A percentile compares a stretch with the other conserved stretches of the same genome.
Evolutionary conservation across 2,329 filamentous ascomycete genomes (phyloP).

Genomic region (Pseudogymnoascus sp.): DNA sequence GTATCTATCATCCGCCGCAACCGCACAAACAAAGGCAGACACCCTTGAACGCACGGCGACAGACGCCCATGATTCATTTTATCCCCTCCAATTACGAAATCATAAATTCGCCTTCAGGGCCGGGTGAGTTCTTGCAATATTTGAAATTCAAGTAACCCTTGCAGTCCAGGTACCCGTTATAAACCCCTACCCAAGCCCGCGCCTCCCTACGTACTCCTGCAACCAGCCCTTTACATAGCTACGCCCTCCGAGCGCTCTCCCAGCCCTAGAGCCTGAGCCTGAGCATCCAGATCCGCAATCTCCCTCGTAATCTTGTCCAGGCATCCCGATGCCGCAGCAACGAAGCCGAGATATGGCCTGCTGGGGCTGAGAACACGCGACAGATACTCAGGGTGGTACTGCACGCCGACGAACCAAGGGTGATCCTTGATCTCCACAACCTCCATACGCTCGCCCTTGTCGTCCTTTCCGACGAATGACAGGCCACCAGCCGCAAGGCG

Average conservation of each 20-base stretch:
- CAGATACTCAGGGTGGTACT: constrained; percentile 85
- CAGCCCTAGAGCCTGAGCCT: background rate
- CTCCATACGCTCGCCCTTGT: constrained; percentile 73
- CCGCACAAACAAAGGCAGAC: background rate
- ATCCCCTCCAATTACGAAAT: constrained; percentile 1
- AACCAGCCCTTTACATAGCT: background rate
- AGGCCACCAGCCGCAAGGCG: constrained; percentile 62
- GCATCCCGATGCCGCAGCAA: constrained; percentile 56
- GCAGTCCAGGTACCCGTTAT: background rate
- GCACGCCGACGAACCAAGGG: constrained; percentile 77
- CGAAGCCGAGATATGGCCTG: constrained; percentile 74
- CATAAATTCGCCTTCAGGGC: background rate
- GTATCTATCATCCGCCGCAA: background rate
- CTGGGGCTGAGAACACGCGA: constrained; percentile 67
- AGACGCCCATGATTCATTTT: constrained; percentile 7
- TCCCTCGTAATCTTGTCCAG: constrained; percentile 24
- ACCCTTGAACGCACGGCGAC: background rate
- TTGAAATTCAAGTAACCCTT: background rate
- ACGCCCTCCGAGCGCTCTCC: constrained; percentile 4
- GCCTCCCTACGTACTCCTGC: background rate
- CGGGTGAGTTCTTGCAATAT: background rate
- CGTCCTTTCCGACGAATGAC: constrained; percentile 72
- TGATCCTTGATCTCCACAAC: constrained; percentile 76
- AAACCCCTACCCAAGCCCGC: background rate
- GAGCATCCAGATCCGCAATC: constrained; percentile 8